Percentiles rank a stretch among this genome's conserved stretches.
phyloP scores from a whole-genome alignment of 2,329 filamentous ascomycete genomes.

The Trichoderma polysporum region DNA sequence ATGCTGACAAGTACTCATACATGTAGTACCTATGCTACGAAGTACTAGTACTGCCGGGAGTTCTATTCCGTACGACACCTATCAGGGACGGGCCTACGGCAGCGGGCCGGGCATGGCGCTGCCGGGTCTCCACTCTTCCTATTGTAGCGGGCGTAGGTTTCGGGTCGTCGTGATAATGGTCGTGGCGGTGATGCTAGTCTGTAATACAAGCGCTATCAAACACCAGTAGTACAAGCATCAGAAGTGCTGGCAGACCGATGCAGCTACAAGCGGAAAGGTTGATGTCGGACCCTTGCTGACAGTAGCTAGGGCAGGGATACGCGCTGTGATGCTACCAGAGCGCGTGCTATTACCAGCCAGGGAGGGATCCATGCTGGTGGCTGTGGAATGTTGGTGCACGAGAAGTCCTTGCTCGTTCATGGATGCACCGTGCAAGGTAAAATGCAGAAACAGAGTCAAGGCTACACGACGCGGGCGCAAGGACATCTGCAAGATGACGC shows the following conservation, averaged over 20 bases:
- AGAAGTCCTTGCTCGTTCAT: neutral
- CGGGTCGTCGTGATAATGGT: neutral
- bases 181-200: neutral
- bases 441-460: neutral
- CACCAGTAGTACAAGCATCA: neutral
- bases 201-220: neutral
- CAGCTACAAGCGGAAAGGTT: neutral
- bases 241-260: neutral
- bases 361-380: neutral
- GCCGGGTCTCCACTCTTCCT: neutral
- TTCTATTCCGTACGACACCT: neutral
- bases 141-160: neutral
- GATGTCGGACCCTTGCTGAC: neutral
- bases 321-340: neutral
- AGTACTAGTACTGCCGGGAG: neutral
- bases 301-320: neutral
- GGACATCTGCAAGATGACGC: neutral
- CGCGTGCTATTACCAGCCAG: neutral
- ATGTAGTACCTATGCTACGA: neutral
- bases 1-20: neutral
- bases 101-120: neutral
- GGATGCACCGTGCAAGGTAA: neutral
- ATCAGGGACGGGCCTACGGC: slow-evolving; percentile 6
- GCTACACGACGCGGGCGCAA: neutral
- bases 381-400: neutral